Evolutionary conservation across 139 green algal genomes (phyloP).

Genomic region (Closterium sp.): DNA sequence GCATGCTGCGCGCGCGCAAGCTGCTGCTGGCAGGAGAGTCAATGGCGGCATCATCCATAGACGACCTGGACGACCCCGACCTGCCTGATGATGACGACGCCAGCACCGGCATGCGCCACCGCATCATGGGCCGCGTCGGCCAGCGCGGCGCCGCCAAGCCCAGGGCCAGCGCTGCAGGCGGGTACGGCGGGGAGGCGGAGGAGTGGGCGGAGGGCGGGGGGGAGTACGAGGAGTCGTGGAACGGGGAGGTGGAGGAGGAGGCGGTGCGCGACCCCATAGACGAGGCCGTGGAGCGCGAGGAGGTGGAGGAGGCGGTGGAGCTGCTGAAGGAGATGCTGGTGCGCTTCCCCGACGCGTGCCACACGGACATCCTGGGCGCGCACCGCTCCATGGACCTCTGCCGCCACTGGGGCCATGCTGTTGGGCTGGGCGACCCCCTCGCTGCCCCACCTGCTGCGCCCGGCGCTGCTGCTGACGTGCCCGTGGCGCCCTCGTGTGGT

Average conservation of each 20-base stretch:
- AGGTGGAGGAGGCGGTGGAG: constrained; percentile 8
- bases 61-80: background rate
- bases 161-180: too few relatives aligned
- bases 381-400: constrained; percentile 35
- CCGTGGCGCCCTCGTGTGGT: too few relatives aligned
- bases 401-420: constrained; percentile 14
- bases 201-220: too few relatives aligned
- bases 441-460: too few relatives aligned
- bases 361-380: constrained; percentile 36
- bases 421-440: too few relatives aligned
- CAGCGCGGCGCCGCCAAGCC: too few relatives aligned
- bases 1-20: background rate
- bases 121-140: too few relatives aligned
- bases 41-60: background rate
- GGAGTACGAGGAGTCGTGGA: too few relatives aligned
- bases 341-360: constrained; percentile 28
- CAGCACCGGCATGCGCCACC: too few relatives aligned
- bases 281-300: background rate
- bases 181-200: background rate
- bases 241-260: constrained; percentile 2
- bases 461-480: too few relatives aligned
- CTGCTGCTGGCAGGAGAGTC: background rate
- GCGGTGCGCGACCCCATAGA: too few relatives aligned
- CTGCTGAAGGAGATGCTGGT: constrained; percentile 6
- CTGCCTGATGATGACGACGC: constrained; percentile 5